phyloP scores from a whole-genome alignment of 148 eudicot genomes.

The Cornus kousa region DNA sequence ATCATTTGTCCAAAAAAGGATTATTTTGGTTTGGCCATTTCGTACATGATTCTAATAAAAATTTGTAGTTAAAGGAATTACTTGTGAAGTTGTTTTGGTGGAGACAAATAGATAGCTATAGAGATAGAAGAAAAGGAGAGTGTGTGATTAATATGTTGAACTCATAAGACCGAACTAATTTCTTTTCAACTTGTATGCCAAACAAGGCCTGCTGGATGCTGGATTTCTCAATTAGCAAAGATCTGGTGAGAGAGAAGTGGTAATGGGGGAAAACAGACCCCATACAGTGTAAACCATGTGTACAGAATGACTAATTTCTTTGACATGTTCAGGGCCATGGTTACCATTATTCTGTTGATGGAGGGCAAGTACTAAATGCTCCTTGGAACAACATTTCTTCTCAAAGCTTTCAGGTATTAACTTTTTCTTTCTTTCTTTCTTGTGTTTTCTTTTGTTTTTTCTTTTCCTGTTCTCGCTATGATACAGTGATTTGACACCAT shows the following conservation, averaged over 20 bases:
- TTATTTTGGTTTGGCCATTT: neutral
- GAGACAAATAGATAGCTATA: neutral
- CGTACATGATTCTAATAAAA: neutral
- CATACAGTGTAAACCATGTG: neutral
- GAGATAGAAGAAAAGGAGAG: neutral
- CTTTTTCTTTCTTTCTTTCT: no score
- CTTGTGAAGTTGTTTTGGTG: neutral
- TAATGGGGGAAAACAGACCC: neutral
- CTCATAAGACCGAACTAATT: neutral
- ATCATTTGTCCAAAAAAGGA: neutral
- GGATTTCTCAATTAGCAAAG: no score
- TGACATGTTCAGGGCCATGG: slow-evolving; percentile 68
- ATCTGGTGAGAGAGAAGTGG: no score
- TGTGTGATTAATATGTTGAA: neutral
- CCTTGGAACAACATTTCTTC: slow-evolving; percentile 85
- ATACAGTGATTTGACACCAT: neutral
- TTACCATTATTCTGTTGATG: slow-evolving; percentile 55
- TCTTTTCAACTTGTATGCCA: neutral
- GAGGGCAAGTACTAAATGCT: slow-evolving; percentile 52
- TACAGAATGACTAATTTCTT: neutral
- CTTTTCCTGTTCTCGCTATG: neutral
- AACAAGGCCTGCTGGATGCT: no score
- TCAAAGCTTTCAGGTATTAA: slow-evolving; percentile 78
- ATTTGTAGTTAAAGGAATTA: neutral
- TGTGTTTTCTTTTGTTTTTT: no score